Evolutionary conservation across 192 early-diverging fungal species (phyloP), one percentile per base, ranked within the genome.

Genomic region (Coemansia sp.): DNA sequence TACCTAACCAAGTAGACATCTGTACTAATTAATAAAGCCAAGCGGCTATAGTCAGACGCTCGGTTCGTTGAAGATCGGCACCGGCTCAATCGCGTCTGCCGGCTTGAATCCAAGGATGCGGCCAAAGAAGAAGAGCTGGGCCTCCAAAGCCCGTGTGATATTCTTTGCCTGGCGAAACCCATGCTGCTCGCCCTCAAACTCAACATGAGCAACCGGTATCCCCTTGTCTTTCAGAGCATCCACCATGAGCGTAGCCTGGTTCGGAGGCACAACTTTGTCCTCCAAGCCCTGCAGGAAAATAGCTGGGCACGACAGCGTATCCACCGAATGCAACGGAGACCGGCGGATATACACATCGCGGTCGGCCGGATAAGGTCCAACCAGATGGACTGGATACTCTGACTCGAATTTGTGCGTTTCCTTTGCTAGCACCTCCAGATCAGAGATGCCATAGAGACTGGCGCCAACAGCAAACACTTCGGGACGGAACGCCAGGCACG

Each of bases 331-430:
- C 21, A 90, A 27, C 6, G 87, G 87, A 25, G 83, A 85, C 16
- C 88, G 76, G 9, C 79, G 59, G 17, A 33, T 42, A 44, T 89
- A 90, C 3, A 86, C 49, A 0, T 63, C 59, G 7, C 54, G 54
- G 0, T 76, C 78, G 14, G 60, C 75, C 0, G 81, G 75, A 47
- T 83, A 82, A 8, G 78, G 65, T 0, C 85, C 85, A 13, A 87
- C 80, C 38, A 89, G 49, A 12, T 73, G 57, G 27, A 58, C 81
- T 1, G 77, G 68, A 27, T 84, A 86, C 48, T 63, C 64, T 17
- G 75, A 61, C 58, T 90, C 88, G 52, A 90, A 89, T 56, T 88
- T 90, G 70, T 89, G 88, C n/a, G 87, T 89, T 19, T 39, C 47
- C 57, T 81, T 71, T 14, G 75, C 75, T 56, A 90, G 50, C 0